Evolutionary conservation across 2,329 filamentous ascomycete genomes (phyloP).

Genomic region (Fusarium sp.): DNA sequence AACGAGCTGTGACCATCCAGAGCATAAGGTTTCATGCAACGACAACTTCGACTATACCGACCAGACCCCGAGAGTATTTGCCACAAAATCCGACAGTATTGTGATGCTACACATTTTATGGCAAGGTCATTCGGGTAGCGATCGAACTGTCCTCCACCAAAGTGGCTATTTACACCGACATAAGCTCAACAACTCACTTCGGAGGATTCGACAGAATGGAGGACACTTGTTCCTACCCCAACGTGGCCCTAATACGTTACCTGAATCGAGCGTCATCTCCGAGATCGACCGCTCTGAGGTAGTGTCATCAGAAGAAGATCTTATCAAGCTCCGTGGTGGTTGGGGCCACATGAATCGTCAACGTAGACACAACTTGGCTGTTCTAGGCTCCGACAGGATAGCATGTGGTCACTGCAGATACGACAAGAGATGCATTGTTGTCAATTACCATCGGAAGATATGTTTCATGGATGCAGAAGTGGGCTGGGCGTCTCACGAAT

Average conservation of each 20-base stretch:
- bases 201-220: not conserved
- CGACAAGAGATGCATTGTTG: not conserved
- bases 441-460: not conserved
- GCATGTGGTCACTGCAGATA: not conserved
- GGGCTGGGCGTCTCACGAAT: not conserved
- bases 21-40: not conserved
- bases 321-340: not conserved
- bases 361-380: not conserved
- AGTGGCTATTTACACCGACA: not conserved
- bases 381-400: not conserved
- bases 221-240: not conserved
- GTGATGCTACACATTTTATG: not conserved
- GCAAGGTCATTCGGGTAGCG: not conserved
- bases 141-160: not conserved
- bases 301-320: not conserved
- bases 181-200: not conserved
- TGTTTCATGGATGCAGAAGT: rapidly evolving
- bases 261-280: not conserved
- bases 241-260: rapidly evolving
- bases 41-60: not conserved
- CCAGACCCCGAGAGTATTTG: not conserved
- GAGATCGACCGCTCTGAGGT: not conserved
- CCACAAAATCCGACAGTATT: not conserved
- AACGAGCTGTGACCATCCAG: not conserved
- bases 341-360: not conserved